Base-by-base conservation (phyloP, 495 filamentous ascomycete genomes). In the Diplogelasinospora grovesii region DNA sequence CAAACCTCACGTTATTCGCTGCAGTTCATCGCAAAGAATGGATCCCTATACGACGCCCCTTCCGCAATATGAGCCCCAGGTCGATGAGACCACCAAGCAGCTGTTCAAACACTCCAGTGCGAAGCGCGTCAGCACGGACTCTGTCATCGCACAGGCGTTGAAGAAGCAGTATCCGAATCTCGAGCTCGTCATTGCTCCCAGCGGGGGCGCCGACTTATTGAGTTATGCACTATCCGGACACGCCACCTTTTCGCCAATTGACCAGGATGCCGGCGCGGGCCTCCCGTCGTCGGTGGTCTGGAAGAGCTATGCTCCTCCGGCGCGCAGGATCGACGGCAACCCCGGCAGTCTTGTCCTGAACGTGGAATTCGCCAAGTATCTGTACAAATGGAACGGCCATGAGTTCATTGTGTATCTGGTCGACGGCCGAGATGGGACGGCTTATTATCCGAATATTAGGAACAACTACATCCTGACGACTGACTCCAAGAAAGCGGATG, bases 341-440 rank as follows among this genome's bases (percentile, higher is more conserved):
- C 49, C 52, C 18, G 78, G 77, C 8, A 49, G 45, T 0, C 56
- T 82, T 10, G 54, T 43, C 2, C 53, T 69, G 10, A 45, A 36
- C 3, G 46, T 74, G 15, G 30, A 62, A n/a, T 78, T 79, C 46
- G 74, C 61, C 14, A 76, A 71, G 45, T 78, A 68, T 48, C 48
- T 73, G 35, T 74, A 78, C 50, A 60, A 53, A 8, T 78, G 66
- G 61, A 50, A 69, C 9, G 65, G 55, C 19, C 49, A 63, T 13
- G 66, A 72, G 28, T 75, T 75, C 46, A 49, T 79, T 14, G 34
- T 78, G 8, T 81, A 78, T 50, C 38, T 77, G 10, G 70, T 68
- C 14, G 56, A 66, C 22, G 74, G 75, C 11, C 41, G 57, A 4
- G 73, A 78, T 33, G 74, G 72, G 7, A 32, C 44, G 5, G 18